These are phyloP conservation scores for Viola odorata DNA, from an alignment of 345 rosid species.

Conservation along the genomic window DNA sequence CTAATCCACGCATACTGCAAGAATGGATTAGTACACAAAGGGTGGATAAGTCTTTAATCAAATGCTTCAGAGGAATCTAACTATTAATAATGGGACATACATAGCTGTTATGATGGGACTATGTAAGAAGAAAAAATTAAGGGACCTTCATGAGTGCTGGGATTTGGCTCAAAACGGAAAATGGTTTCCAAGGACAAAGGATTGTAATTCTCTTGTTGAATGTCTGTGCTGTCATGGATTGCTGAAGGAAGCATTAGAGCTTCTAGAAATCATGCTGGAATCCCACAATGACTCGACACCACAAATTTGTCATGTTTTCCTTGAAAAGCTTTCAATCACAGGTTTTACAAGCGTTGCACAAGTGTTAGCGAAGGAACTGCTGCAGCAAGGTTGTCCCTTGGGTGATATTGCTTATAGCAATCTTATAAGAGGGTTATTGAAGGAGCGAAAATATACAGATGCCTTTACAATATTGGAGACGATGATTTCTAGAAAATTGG, in stretches of 20 bases:
- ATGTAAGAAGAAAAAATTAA: conserved; percentile 43
- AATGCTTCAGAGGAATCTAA: conserved; percentile 41
- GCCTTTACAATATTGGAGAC: conserved; percentile 38
- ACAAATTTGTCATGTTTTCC: conserved; percentile 30
- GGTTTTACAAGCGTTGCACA: conserved; percentile 40
- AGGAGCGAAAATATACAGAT: conserved; percentile 32
- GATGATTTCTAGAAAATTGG: conserved; percentile 32
- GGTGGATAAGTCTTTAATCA: conserved; percentile 36
- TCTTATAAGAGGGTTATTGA: conserved; percentile 50
- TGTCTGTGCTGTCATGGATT: conserved; percentile 41
- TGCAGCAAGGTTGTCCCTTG: conserved; percentile 35
- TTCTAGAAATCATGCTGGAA: conserved; percentile 45
- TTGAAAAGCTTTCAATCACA: conserved; percentile 45
- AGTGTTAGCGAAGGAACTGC: conserved; percentile 41
- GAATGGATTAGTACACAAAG: conserved; percentile 45
- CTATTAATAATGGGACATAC: conserved; percentile 36
- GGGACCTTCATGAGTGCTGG: conserved; percentile 36
- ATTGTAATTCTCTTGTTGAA: conserved; percentile 36
- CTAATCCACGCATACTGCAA: conserved; percentile 54
- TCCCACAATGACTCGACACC: conserved; percentile 29
- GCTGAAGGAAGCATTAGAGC: conserved; percentile 54
- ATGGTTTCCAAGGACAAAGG: conserved; percentile 46
- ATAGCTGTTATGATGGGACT: conserved; percentile 43
- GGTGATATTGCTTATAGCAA: conserved; percentile 35
- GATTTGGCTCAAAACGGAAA: conserved; percentile 34